phyloP scores from a whole-genome alignment of 352 stramenopile genomes.

The Phytophthora idaei region DNA sequence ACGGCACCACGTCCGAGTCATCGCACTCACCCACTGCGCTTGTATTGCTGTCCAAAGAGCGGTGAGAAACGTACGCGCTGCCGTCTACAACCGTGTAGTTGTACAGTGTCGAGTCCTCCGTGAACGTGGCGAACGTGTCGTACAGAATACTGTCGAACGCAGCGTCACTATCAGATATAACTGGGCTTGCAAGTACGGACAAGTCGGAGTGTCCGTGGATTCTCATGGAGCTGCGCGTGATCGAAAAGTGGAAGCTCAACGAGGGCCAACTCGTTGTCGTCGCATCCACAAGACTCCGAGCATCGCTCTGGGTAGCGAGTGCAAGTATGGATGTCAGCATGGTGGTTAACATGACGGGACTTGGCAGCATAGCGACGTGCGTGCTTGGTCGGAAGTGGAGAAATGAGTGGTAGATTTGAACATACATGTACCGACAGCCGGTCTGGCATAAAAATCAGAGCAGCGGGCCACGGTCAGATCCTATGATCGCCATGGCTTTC shows the following conservation, averaged over 20 bases:
- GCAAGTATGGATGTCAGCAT: background rate
- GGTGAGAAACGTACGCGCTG: conserved; percentile 25
- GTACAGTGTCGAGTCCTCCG: conserved; percentile 20
- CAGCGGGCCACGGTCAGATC: conserved; percentile 8
- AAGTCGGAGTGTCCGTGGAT: conserved; percentile 38
- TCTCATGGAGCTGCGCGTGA: conserved; percentile 40
- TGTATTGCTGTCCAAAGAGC: conserved; percentile 1
- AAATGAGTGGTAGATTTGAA: conserved; percentile 6
- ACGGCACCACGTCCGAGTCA: conserved; percentile 12
- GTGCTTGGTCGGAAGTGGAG: conserved; percentile 4
- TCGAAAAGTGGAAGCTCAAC: conserved; percentile 36
- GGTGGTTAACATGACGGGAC: background rate
- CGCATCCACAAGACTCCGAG: background rate
- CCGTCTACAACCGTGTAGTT: conserved; percentile 38
- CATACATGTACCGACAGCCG: background rate
- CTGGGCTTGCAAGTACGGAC: conserved; percentile 33
- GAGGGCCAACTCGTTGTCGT: conserved; percentile 15
- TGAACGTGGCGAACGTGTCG: conserved; percentile 31
- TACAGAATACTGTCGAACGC: conserved; percentile 27
- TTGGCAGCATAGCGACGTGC: background rate
- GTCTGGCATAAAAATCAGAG: background rate
- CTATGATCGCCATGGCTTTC: conserved; percentile 19
- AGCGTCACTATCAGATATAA: conserved; percentile 6
- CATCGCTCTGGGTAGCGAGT: background rate
- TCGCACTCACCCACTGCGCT: conserved; percentile 17